Base-by-base conservation (phyloP, 2,329 filamentous ascomycete genomes). In the Paramyrothecium sp. region DNA sequence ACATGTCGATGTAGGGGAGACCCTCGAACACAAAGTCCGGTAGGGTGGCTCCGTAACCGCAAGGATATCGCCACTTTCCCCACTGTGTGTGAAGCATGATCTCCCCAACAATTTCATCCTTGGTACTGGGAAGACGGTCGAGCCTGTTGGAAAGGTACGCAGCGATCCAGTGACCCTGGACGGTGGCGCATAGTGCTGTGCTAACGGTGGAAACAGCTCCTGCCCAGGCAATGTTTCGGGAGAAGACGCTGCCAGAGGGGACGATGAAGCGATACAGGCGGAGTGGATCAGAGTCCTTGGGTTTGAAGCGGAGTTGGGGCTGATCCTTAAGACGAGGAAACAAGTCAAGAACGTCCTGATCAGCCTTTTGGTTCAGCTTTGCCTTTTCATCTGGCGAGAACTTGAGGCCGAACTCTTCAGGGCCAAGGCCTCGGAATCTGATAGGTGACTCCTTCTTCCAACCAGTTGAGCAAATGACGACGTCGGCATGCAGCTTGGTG, bases 21-120 rank as follows among this genome's bases (percentile, higher is more conserved):
- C 70, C 92, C 86, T 94, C 90, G 64, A 93, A 92, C 12, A 90
- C 87, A 61, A 92, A 86, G 67, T 91, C 89, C 0, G 87, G 87
- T 54, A 82, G 75, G 65, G 77, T 79, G 19, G 75, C 77, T 0
- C 89, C 89, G 62, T 85, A 87, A 0, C 88, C 89, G 2, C 76
- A 81, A 1, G 87, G 85, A 61, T 89, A 89, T n/a, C 89, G 80
- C 81, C 87, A 88, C 58, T 80, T 83, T 1, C 87, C 87, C 68
- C 88, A 94, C 50, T 89, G 83, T 1, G 81, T 85, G 65, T 89
- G 79, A 22, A 92, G 73, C 50, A 87, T 80, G 0, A 87, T 84
- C 62, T 88, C 80, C 56, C 79, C 76, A n/a, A 68, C 71, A 5
- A 82, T 61, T 41, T 67, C 61, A 3, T 76, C 72, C 2, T 85